phyloP scores from a whole-genome alignment of 2,329 filamentous ascomycete species.

The Monilinia aucupariae region DNA sequence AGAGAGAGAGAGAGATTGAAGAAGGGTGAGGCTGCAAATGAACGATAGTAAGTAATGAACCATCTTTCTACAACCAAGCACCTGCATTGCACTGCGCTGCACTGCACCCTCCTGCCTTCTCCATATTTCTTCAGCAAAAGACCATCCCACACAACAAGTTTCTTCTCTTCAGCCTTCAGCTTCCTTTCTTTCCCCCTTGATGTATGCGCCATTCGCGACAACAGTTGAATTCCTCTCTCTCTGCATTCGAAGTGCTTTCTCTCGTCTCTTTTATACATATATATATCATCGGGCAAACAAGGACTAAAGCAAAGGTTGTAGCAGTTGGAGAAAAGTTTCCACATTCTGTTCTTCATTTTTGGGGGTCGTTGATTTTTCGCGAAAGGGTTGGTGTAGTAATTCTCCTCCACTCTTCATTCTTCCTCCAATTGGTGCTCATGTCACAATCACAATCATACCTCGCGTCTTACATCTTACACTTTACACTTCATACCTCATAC shows the following conservation, averaged over 20 bases:
- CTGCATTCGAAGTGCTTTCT: not conserved
- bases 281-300: not conserved
- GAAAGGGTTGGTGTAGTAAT: slow-evolving; percentile 17
- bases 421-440: slow-evolving; percentile 8
- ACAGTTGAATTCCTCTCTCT: not conserved
- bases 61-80: not conserved
- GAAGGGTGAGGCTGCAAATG: slow-evolving; percentile 26
- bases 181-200: not conserved
- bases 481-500: not conserved
- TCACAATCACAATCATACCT: not conserved
- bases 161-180: not conserved
- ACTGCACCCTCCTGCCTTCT: too few species aligned
- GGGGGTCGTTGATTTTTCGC: slow-evolving; percentile 3
- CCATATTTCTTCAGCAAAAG: too few species aligned
- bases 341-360: not conserved
- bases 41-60: slow-evolving; percentile 29
- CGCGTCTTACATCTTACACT: not conserved
- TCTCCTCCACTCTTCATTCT: slow-evolving; percentile 10
- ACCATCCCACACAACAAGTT: too few species aligned
- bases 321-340: slow-evolving; percentile 4
- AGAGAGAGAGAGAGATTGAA: too few species aligned
- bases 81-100: too few species aligned
- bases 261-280: not conserved
- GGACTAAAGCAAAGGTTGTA: not conserved
- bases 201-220: not conserved